Conservation (phyloP, 108 stramenopile species). For the Ochromonas danica region DNA sequence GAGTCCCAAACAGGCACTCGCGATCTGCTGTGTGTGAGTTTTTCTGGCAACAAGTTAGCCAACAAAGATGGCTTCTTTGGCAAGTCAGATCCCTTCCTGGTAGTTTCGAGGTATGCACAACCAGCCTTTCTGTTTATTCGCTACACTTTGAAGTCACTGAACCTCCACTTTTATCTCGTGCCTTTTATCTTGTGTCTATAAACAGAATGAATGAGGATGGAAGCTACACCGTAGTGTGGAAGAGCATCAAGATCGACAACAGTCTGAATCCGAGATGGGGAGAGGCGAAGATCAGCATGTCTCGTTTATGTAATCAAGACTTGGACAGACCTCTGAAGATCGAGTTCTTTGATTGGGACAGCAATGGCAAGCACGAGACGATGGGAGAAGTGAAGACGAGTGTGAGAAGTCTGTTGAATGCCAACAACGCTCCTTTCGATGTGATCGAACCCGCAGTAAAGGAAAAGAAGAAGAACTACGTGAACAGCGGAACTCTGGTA, state of each 20-base stretch:
- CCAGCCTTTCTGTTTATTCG: neutral
- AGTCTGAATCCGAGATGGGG: conserved; percentile 71
- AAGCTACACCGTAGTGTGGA: conserved; percentile 63
- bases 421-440: neutral
- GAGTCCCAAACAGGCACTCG: neutral
- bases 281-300: conserved; percentile 63
- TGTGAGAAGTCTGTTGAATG: neutral
- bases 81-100: conserved; percentile 74
- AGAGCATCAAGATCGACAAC: conserved; percentile 59
- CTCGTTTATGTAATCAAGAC: conserved; percentile 72
- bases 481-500: neutral
- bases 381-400: conserved; percentile 55
- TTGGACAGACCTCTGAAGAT: conserved; percentile 66
- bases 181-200: too few species aligned
- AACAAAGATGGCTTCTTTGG: conserved; percentile 71
- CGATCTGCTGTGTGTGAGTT: conserved; percentile 19
- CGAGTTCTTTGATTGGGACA: conserved; percentile 66
- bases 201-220: conserved; percentile 61
- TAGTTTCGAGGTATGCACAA: neutral
- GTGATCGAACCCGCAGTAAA: neutral
- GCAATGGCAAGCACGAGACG: conserved; percentile 60
- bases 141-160: neutral
- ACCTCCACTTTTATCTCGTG: neutral
- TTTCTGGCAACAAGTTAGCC: conserved; percentile 68
- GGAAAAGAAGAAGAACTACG: neutral